phyloP scores from a whole-genome alignment of 331 rosid species.

The Dryas integrifolia region DNA sequence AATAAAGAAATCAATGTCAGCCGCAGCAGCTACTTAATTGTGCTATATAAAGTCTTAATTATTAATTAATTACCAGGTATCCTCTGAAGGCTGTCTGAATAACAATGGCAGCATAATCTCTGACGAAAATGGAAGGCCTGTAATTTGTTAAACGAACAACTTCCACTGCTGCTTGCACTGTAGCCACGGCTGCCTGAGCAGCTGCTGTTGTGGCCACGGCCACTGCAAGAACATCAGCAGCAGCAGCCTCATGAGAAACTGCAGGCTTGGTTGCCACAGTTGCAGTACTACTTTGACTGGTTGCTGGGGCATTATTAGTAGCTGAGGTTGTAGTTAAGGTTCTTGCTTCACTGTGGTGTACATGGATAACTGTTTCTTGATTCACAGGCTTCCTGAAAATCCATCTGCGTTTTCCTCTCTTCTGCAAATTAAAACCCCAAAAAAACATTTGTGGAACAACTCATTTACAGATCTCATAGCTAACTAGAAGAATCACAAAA shows the following conservation, averaged over 20 bases:
- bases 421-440: conserved; percentile 27
- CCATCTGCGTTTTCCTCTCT: conserved; percentile 59
- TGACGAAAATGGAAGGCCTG: conserved; percentile 38
- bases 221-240: conserved; percentile 33
- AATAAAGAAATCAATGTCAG: too few species aligned
- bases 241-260: conserved; percentile 1
- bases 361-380: conserved; percentile 35
- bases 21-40: too few species aligned
- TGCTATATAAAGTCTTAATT: neutral
- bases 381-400: conserved; percentile 41
- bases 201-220: conserved; percentile 43
- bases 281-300: neutral
- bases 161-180: conserved; percentile 43
- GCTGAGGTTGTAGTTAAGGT: conserved; percentile 11
- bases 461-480: neutral
- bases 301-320: conserved; percentile 18
- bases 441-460: neutral
- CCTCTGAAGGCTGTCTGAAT: conserved; percentile 59
- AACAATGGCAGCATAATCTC: conserved; percentile 43
- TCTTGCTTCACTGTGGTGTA: conserved; percentile 25
- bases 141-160: conserved; percentile 27
- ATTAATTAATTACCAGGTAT: conserved; percentile 37
- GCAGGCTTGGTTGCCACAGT: neutral
- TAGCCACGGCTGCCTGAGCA: conserved; percentile 46
- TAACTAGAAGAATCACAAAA: neutral